These are phyloP conservation scores for Botrytis pseudocinerea DNA, from an alignment of 2,329 filamentous ascomycete genomes.

Conservation along the genomic window DNA sequence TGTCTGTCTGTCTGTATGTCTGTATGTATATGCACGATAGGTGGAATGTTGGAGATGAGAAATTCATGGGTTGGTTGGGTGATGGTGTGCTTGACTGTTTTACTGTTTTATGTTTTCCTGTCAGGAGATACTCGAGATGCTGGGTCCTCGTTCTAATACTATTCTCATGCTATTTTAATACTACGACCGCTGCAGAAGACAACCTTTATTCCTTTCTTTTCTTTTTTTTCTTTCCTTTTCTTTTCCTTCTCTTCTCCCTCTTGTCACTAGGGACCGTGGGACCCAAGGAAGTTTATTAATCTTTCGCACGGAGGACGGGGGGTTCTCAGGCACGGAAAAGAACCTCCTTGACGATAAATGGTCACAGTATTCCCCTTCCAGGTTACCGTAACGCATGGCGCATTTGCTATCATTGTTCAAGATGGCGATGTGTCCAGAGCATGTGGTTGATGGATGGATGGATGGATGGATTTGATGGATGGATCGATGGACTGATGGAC, in stretches of 20 bases:
- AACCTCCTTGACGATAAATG: not conserved
- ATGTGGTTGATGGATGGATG: not conserved
- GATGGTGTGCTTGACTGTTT: too few species aligned
- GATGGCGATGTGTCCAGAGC: not conserved
- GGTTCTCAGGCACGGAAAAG: too few species aligned
- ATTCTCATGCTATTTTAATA: too few species aligned
- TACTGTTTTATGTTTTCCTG: too few species aligned
- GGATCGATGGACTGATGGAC: not conserved
- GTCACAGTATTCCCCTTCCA: not conserved
- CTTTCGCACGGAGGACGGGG: not conserved
- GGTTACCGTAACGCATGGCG: not conserved
- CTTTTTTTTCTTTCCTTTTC: not conserved
- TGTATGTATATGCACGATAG: not conserved
- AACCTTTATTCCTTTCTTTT: too few species aligned
- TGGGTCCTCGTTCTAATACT: too few species aligned
- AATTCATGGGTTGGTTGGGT: slow-evolving; percentile 13
- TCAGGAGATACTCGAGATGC: too few species aligned
- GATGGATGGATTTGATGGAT: not conserved
- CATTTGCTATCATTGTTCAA: not conserved
- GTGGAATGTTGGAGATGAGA: slow-evolving; percentile 14
- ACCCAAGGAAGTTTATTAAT: not conserved
- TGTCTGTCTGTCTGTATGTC: not conserved
- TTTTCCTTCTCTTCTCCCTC: not conserved
- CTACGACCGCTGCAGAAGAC: too few species aligned
- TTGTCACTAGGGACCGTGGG: not conserved